Conservation (phyloP, 345 rosid species). For the Acer yangbiense region DNA sequence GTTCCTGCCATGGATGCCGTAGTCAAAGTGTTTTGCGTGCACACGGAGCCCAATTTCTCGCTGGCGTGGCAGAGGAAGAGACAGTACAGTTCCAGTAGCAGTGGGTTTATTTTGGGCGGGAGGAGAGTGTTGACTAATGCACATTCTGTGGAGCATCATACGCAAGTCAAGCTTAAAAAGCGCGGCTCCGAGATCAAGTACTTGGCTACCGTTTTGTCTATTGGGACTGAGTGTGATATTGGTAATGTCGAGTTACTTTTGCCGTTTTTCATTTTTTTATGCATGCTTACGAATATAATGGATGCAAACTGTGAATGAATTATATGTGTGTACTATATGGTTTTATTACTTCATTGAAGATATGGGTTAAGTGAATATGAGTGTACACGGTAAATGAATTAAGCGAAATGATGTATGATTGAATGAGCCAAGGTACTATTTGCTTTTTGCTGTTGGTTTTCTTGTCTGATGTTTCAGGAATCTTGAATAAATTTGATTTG, state of each 20-base stretch:
- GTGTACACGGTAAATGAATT: too few species aligned
- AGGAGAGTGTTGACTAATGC: slow-evolving; percentile 87
- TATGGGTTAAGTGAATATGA: too few species aligned
- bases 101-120: slow-evolving; percentile 76
- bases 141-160: slow-evolving; percentile 90
- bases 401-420: too few species aligned
- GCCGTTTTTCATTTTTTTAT: background rate
- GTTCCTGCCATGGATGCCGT: slow-evolving; percentile 90
- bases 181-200: slow-evolving; percentile 93
- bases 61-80: slow-evolving; percentile 91
- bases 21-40: slow-evolving; percentile 91
- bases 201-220: slow-evolving; percentile 82
- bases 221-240: slow-evolving; percentile 93
- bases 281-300: too few species aligned
- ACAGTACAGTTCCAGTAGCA: slow-evolving; percentile 85
- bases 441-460: background rate
- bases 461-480: background rate
- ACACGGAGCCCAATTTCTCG: slow-evolving; percentile 90
- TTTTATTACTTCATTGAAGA: too few species aligned
- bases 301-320: too few species aligned
- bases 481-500: background rate
- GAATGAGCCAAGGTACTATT: too few species aligned
- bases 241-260: slow-evolving; percentile 36
- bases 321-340: too few species aligned
- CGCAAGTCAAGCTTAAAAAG: slow-evolving; percentile 89